Evolutionary conservation across 306 rosid species (phyloP), one percentile per base, ranked within the genome.

Genomic region (Begonia masoniana): DNA sequence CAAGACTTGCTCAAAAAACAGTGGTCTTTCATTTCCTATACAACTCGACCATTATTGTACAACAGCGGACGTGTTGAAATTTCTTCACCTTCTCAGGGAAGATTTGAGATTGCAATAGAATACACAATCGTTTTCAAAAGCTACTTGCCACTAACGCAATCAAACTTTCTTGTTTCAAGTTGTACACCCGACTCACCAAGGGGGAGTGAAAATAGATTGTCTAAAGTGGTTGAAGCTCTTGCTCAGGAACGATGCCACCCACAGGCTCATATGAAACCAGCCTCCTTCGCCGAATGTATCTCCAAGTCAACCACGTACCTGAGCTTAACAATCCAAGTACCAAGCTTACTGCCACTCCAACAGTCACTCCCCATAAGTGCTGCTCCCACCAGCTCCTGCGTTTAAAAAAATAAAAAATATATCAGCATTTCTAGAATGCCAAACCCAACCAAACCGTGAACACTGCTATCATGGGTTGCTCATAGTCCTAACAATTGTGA

Each of bases 141-240:
- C 39, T 31, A 31, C 39, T 31, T 31, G 8, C 7, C 39, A 31
- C 9, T 31, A 31, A 5, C 39, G 7, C 7, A 5, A 31, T 31
- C 39, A 7, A 31, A 3, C 35, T 26, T 26, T 1, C 1, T 26
- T 26, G 35, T 26, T 26, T 26, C 4, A 21, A 60, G 42, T 63
- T 56, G 46, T 55, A 61, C 55, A 68, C 49, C 65, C 39, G 57
- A 61, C 43, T 19, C 55, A 45, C 43, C 47, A 43, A 13, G 35
- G 39, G 39, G 39, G 39, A 31, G 7, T 31, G 24, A 31, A 31
- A 31, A 31, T 31, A 5, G 9, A 6, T 31, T 3, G 39, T 58
- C 14, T 65, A 24, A 26, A 62, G 66, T n/a, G 75, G 77, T 56
- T 76, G 81, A 71, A 76, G 81, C 66, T 76, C 81, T 57, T 76